Percentiles rank a stretch among this genome's conserved stretches.
Evolutionary conservation across 1,284 basidiomycete species (phyloP).

Genomic region (Wolfiporia cocos): DNA sequence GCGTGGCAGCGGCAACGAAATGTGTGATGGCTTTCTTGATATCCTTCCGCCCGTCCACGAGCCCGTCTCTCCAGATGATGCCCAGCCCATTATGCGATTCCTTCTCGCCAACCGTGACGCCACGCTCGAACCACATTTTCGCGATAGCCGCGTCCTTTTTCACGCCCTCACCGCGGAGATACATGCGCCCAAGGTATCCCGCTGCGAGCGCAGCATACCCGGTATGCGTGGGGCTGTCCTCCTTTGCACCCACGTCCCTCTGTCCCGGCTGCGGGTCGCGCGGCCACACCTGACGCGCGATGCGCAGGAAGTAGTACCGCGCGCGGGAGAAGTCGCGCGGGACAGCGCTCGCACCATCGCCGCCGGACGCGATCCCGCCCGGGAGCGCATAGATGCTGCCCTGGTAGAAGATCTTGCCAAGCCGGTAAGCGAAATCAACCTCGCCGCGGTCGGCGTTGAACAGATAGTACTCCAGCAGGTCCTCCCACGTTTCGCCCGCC

Average conservation of each 20-base stretch:
- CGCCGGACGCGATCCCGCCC: conserved; percentile 79
- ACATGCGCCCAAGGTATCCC: conserved; percentile 89
- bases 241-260: conserved; percentile 31
- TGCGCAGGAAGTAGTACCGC: conserved; percentile 73
- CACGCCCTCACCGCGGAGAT: conserved; percentile 89
- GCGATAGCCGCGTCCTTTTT: conserved; percentile 73
- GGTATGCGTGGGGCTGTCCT: conserved; percentile 52
- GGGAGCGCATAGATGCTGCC: conserved; percentile 75
- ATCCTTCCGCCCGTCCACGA: conserved; percentile 63
- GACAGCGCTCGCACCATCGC: conserved; percentile 81
- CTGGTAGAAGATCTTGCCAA: conserved; percentile 92
- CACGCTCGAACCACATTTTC: conserved; percentile 93
- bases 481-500: conserved; percentile 88
- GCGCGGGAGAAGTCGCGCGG: conserved; percentile 73
- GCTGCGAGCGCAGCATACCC: conserved; percentile 76
- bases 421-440: conserved; percentile 77
- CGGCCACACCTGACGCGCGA: conserved; percentile 82
- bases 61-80: conserved; percentile 87
- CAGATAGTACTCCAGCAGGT: conserved; percentile 90
- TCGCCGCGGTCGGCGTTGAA: conserved; percentile 92
- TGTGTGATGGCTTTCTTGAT: conserved; percentile 60
- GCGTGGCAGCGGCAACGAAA: conserved; percentile 78
- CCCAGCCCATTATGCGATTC: conserved; percentile 89
- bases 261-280: conserved; percentile 58
- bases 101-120: conserved; percentile 74